Conservation (phyloP, 2,329 filamentous ascomycete genomes). For the Immersiporthe knoxdaviesiana region DNA sequence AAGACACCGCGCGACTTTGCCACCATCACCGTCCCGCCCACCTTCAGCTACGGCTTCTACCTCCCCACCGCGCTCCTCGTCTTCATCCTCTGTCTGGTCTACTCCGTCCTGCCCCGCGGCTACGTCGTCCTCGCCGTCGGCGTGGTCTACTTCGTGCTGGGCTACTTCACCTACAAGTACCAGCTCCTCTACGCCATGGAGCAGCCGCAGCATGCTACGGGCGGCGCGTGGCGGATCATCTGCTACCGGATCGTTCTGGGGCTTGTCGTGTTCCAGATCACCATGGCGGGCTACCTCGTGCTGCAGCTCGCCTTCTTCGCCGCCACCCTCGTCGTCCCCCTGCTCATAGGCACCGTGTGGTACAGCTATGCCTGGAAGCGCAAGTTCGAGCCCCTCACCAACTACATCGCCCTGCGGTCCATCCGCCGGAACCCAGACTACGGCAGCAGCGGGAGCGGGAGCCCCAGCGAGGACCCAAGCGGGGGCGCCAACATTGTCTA, state of each 20-base stretch:
- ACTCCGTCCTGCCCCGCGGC: conserved; percentile 81
- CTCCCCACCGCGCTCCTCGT: conserved; percentile 90
- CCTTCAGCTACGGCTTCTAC: conserved; percentile 96
- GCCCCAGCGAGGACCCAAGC: conserved; percentile 42
- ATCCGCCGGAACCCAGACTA: conserved; percentile 64
- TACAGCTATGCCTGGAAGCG: conserved; percentile 81
- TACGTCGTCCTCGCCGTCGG: conserved; percentile 83
- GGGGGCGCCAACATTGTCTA: conserved; percentile 33
- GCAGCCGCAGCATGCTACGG: conserved; percentile 90
- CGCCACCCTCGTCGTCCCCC: conserved; percentile 73
- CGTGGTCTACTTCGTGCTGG: conserved; percentile 79
- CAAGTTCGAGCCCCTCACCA: conserved; percentile 86
- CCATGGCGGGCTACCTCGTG: conserved; percentile 86
- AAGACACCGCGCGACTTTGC: conserved; percentile 89
- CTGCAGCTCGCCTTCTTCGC: conserved; percentile 73
- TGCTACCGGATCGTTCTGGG: conserved; percentile 89
- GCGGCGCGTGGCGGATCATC: conserved; percentile 94
- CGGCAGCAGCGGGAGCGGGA: conserved; percentile 50
- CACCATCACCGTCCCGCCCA: conserved; percentile 77
- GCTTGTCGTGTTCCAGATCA: conserved; percentile 84
- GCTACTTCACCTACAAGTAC: conserved; percentile 93
- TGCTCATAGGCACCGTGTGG: conserved; percentile 83
- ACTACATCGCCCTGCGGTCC: conserved; percentile 88
- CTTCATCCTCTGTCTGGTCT: conserved; percentile 94
- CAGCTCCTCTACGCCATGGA: conserved; percentile 98